Evolutionary conservation across 2,329 filamentous ascomycete species (phyloP).

Genomic region (Nemania sp.): DNA sequence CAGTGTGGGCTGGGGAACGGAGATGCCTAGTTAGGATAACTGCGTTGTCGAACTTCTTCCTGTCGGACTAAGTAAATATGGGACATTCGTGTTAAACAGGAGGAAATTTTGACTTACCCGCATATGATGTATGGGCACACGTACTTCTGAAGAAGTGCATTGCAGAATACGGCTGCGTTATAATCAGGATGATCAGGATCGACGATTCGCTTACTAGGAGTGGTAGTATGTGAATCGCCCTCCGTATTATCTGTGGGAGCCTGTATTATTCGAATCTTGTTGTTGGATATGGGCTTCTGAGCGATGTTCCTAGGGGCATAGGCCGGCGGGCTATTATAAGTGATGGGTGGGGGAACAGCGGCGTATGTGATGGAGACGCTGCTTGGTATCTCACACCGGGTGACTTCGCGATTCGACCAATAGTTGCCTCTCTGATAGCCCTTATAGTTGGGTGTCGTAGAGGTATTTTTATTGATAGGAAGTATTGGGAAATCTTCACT

Average conservation of each 20-base stretch:
- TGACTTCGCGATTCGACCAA: slow-evolving; percentile 13
- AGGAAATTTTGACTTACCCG: slow-evolving; percentile 23
- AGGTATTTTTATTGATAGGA: not conserved
- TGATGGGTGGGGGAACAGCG: slow-evolving; percentile 28
- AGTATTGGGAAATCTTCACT: slow-evolving; percentile 31
- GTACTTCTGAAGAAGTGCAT: slow-evolving; percentile 23
- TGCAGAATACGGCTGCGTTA: slow-evolving; percentile 31
- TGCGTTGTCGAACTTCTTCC: slow-evolving; percentile 56
- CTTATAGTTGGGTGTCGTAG: not conserved
- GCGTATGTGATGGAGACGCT: slow-evolving; percentile 4
- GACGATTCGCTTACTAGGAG: slow-evolving; percentile 19
- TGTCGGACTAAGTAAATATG: slow-evolving; percentile 44
- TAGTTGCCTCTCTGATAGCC: not conserved
- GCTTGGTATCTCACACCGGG: not conserved
- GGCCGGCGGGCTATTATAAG: not conserved
- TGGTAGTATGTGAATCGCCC: slow-evolving; percentile 1
- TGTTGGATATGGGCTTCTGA: not conserved
- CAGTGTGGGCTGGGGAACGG: slow-evolving; percentile 56
- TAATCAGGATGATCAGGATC: slow-evolving; percentile 27
- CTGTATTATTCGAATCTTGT: slow-evolving; percentile 11
- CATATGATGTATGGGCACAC: slow-evolving; percentile 36
- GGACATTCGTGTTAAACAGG: not conserved
- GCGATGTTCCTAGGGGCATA: not conserved
- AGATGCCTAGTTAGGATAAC: slow-evolving; percentile 58
- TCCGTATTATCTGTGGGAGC: not conserved